Percentiles rank a stretch among this genome's conserved stretches.
Conservation (phyloP, 2,329 filamentous ascomycete species). For the Fusarium globosum region DNA sequence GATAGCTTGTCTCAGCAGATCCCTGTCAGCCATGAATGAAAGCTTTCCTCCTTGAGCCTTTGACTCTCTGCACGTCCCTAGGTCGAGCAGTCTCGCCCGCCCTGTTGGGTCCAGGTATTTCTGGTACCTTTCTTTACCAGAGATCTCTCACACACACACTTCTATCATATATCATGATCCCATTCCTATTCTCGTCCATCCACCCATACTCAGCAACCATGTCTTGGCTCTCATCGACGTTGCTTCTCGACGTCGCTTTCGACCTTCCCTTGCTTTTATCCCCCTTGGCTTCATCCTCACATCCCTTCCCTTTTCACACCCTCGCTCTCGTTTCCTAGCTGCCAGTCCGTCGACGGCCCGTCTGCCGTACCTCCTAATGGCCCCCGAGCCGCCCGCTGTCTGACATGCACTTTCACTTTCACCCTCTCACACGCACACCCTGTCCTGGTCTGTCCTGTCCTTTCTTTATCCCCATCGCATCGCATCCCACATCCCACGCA, state of each 20-base stretch:
- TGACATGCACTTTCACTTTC: constrained; percentile 34
- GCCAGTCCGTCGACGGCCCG: constrained; percentile 40
- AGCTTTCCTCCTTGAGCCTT: constrained; percentile 24
- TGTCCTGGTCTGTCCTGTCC: constrained; percentile 7
- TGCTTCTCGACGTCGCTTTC: constrained; percentile 41
- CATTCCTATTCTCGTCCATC: constrained; percentile 12
- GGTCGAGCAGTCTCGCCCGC: constrained; percentile 18
- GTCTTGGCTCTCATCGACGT: constrained; percentile 44
- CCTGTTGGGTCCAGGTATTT: constrained; percentile 33
- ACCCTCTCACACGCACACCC: constrained; percentile 18
- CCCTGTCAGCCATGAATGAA: constrained; percentile 26
- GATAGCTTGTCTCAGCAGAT: constrained; percentile 25
- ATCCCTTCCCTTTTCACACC: constrained; percentile 39
- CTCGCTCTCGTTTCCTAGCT: constrained; percentile 27
- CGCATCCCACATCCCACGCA: constrained; percentile 29
- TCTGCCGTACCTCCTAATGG: constrained; percentile 43
- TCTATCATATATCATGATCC: constrained; percentile 36
- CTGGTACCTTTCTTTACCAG: constrained; percentile 23
- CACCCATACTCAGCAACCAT: constrained; percentile 19
- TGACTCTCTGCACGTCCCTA: constrained; percentile 21
- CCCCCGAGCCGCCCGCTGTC: constrained; percentile 37
- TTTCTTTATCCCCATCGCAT: constrained; percentile 18
- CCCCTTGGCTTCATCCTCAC: constrained; percentile 26
- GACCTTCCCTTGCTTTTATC: constrained; percentile 35
- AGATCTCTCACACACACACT: constrained; percentile 20